Evolutionary conservation across 2,329 filamentous ascomycete genomes (phyloP).

Genomic region (Diaporthe humulicola): DNA sequence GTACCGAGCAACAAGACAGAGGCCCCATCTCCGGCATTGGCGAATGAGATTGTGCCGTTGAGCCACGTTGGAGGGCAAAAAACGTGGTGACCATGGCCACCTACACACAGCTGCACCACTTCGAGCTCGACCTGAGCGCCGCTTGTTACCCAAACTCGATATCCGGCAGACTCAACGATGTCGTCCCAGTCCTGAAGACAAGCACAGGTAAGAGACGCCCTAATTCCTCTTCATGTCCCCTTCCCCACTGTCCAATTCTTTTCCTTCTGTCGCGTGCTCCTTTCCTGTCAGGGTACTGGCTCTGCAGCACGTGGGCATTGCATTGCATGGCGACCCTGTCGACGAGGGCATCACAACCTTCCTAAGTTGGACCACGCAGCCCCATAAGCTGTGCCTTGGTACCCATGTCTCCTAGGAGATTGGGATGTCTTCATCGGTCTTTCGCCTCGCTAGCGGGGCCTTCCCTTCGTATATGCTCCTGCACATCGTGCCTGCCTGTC

Average conservation of each 20-base stretch:
- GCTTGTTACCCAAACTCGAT: slow-evolving; percentile 62
- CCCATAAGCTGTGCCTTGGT: slow-evolving; percentile 4
- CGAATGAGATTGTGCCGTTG: slow-evolving; percentile 29
- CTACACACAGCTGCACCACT: slow-evolving; percentile 38
- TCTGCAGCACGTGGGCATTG: neutral
- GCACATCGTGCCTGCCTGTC: neutral
- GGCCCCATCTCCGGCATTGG: neutral
- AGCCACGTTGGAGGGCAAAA: slow-evolving; percentile 16
- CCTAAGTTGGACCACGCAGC: neutral
- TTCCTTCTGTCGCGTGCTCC: slow-evolving; percentile 35
- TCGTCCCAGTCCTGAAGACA: slow-evolving; percentile 69
- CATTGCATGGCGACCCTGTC: slow-evolving; percentile 1
- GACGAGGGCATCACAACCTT: neutral
- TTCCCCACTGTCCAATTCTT: slow-evolving; percentile 25
- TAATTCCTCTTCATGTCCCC: slow-evolving; percentile 36
- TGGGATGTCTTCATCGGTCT: neutral
- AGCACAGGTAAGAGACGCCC: slow-evolving; percentile 67
- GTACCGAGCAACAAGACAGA: slow-evolving; percentile 12
- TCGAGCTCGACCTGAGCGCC: slow-evolving; percentile 62
- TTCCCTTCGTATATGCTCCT: neutral
- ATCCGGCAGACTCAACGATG: slow-evolving; percentile 65
- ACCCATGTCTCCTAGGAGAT: neutral
- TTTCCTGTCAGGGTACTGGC: neutral
- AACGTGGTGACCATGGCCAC: slow-evolving; percentile 36
- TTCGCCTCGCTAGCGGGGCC: neutral